These are phyloP conservation scores for Mycena venus DNA, from an alignment of 768 basidiomycete genomes.

Conservation along the genomic window DNA sequence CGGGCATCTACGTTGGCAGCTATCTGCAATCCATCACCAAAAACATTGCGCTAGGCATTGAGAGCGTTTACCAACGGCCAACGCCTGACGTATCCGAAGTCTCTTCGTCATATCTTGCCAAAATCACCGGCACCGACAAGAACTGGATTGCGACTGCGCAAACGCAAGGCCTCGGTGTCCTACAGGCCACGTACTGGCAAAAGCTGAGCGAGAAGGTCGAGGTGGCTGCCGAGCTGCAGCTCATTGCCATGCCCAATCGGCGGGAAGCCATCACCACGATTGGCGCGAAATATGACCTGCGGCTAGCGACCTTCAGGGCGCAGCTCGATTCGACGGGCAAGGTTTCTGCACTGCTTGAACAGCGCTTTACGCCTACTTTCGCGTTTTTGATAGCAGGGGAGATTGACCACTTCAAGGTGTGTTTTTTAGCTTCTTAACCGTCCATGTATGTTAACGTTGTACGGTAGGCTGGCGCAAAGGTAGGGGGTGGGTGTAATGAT, in stretches of 20 bases:
- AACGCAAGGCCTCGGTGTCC: conserved; percentile 82
- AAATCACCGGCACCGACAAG: conserved; percentile 78
- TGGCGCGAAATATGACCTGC: conserved; percentile 96
- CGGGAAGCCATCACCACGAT: conserved; percentile 94
- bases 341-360: conserved; percentile 94
- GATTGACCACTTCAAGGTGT: conserved; percentile 98
- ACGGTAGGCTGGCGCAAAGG: conserved; percentile 88
- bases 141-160: conserved; percentile 96
- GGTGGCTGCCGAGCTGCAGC: conserved; percentile 93
- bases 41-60: conserved; percentile 89
- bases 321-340: conserved; percentile 97
- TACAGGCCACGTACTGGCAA: conserved; percentile 97
- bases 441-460: conserved; percentile 4
- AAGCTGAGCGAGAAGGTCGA: conserved; percentile 96
- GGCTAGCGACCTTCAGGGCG: conserved; percentile 93
- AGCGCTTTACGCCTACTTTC: conserved; percentile 95
- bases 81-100: conserved; percentile 79
- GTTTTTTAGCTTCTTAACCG: conserved; percentile 11
- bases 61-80: conserved; percentile 86
- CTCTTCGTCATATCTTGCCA: conserved; percentile 83
- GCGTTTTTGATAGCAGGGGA: conserved; percentile 95
- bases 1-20: conserved; percentile 93
- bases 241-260: conserved; percentile 82
- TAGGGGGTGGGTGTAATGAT: conserved; percentile 99
- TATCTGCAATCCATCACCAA: conserved; percentile 95